phyloP scores from a whole-genome alignment of 2,329 filamentous ascomycete genomes.

The Fusarium aywerte region DNA sequence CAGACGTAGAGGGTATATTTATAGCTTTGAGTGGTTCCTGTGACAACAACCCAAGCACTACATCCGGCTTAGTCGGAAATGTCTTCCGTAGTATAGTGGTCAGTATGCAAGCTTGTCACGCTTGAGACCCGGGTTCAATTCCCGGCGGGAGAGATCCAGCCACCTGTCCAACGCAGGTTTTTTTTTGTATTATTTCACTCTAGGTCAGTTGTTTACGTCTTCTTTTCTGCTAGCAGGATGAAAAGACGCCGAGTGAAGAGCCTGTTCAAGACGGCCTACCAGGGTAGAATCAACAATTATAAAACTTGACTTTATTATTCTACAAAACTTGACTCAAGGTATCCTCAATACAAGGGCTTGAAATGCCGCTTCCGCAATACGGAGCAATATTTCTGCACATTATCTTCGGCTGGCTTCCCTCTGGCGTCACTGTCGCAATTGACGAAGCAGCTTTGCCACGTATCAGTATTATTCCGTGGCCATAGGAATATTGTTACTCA shows the following conservation, averaged over 20 bases:
- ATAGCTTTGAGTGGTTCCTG: fast-evolving
- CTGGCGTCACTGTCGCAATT: conserved; percentile 5
- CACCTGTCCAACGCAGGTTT: conserved; percentile 2
- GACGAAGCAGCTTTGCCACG: conserved; percentile 5
- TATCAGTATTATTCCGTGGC: too few relatives aligned
- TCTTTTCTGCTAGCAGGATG: not conserved
- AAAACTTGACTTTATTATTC: too few relatives aligned
- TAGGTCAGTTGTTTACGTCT: not conserved
- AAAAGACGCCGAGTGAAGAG: too few relatives aligned
- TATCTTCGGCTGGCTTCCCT: not conserved
- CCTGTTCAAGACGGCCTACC: too few relatives aligned
- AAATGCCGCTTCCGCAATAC: not conserved
- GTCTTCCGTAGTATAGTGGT: conserved; percentile 36
- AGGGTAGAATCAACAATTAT: not conserved
- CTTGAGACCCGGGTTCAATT: conserved; percentile 37
- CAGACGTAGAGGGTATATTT: fast-evolving
- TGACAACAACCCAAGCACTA: conserved; percentile 17
- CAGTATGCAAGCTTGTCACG: conserved; percentile 36
- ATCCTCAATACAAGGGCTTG: not conserved
- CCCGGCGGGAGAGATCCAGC: conserved; percentile 34
- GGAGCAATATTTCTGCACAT: conserved; percentile 19
- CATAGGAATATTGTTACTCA: not conserved
- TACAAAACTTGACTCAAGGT: too few relatives aligned
- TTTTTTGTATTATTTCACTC: not conserved
- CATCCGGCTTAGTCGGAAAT: not conserved